Base-by-base conservation (phyloP, 257 asterid genomes). In the Leonotis leonurus region DNA sequence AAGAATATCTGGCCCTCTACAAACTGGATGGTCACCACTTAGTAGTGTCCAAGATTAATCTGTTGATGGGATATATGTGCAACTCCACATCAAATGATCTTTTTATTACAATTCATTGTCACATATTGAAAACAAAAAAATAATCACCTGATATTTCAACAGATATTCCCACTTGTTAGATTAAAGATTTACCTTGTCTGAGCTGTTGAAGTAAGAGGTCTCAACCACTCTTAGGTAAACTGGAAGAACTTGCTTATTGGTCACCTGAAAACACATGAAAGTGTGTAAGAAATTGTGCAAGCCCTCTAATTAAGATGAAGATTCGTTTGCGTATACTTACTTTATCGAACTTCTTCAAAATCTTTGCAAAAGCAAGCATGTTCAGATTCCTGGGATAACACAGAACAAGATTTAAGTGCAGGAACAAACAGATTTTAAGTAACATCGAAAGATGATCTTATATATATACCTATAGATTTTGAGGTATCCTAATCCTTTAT, bases 301-400 rank as follows among this genome's bases (percentile, higher is more conserved):
- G 8, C n/a, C 35, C 56, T 51, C 12, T 11, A 49, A 56, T 13
- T 12, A 4, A 14, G 6, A 6, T 53, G 2, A 30, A 45, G 51
- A 56, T 44, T 62, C 48, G 21, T 45, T 24, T 13, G 36, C 29
- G n/a, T n/a, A 16, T 20, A 53, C 95, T 79, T 76, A 90, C 96
- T 81, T 84, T 90, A 85, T 90, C 98, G 35, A 91, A 83, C 75
- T 88, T 91, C 94, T 91, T 88, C 90, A 91, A 74, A 72, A 86
- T 91, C 81, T 91, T 91, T 53, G 64, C 88, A 77, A 91, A 91
- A 62, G 98, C 98, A 58, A 84, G 88, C 92, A 91, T 76, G 87
- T 91, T 91, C 77, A 88, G 77, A 68, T 72, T 84, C 92, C 98
- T 91, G 77, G 26, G 54, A 66, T n/a, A 52, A 7, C 49, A 14